Percentiles rank a stretch among this genome's conserved stretches.
Evolutionary conservation across 129 eudicot species (phyloP).

Genomic region (Lactuca sativa): DNA sequence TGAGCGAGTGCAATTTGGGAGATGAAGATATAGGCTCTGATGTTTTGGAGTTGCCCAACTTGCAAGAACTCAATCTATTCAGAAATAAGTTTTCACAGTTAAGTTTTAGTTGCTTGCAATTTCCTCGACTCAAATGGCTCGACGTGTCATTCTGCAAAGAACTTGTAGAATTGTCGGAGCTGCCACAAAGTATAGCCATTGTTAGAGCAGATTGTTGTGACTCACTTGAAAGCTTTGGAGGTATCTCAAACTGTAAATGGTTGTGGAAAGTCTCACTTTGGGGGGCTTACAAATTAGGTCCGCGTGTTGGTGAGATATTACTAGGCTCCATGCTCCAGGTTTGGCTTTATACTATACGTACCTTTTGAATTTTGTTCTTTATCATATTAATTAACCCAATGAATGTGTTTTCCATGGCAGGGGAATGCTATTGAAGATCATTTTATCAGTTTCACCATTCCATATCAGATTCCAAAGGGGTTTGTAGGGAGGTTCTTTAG

Average conservation of each 20-base stretch:
- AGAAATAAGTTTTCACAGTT: background rate
- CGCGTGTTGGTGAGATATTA: background rate
- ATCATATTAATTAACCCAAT: background rate
- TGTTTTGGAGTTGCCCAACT: background rate
- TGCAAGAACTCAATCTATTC: background rate
- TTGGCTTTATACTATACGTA: background rate
- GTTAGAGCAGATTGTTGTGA: background rate
- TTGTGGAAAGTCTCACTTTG: slow-evolving; percentile 25
- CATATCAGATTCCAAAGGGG: slow-evolving; percentile 11
- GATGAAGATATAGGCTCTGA: background rate
- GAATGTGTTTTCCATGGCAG: too few species aligned
- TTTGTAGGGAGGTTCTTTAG: background rate
- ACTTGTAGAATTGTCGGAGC: background rate
- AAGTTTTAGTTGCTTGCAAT: background rate
- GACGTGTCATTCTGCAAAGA: background rate
- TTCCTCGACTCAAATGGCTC: background rate
- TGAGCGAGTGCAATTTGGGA: background rate
- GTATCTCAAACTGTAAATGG: slow-evolving; percentile 23
- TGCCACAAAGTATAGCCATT: background rate
- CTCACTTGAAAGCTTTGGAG: background rate
- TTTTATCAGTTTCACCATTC: background rate
- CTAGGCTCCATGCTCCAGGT: slow-evolving; percentile 12
- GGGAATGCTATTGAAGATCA: too few species aligned
- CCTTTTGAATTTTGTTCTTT: slow-evolving; percentile 5
- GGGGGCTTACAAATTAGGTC: slow-evolving; percentile 10